Conservation (phyloP, 352 stramenopile genomes). For the Pythium diclinum region DNA sequence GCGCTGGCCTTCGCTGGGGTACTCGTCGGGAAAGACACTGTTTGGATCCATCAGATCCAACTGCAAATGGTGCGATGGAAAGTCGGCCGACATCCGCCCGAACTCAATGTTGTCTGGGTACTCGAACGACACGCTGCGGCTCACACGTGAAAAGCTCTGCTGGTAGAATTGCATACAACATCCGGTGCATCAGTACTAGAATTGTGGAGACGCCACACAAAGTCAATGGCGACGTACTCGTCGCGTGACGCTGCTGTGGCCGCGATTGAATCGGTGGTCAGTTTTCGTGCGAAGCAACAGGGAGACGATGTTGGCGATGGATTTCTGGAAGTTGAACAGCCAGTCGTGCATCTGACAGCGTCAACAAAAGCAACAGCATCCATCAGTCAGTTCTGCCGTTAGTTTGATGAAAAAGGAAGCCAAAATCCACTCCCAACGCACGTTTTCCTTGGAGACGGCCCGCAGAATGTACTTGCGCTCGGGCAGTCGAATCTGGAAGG, state of each 20-base stretch:
- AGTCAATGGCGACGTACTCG: slow-evolving; percentile 39
- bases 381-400: background rate
- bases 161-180: background rate
- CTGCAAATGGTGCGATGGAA: slow-evolving; percentile 43
- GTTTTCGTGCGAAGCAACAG: slow-evolving; percentile 62
- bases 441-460: slow-evolving; percentile 77
- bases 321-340: slow-evolving; percentile 89
- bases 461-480: slow-evolving; percentile 76
- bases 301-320: slow-evolving; percentile 84
- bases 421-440: slow-evolving; percentile 25
- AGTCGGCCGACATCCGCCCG: slow-evolving; percentile 44
- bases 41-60: slow-evolving; percentile 37
- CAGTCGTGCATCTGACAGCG: slow-evolving; percentile 78
- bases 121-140: slow-evolving; percentile 76
- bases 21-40: slow-evolving; percentile 53
- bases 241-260: slow-evolving; percentile 54
- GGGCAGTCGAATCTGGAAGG: slow-evolving; percentile 82
- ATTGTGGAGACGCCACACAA: background rate
- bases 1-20: slow-evolving; percentile 36
- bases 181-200: too few species aligned
- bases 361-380: background rate
- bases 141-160: slow-evolving; percentile 66
- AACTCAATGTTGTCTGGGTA: slow-evolving; percentile 58
- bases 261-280: slow-evolving; percentile 47
- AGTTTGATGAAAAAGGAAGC: background rate